Percentiles rank a stretch among this genome's conserved stretches.
phyloP scores from a whole-genome alignment of 148 eudicot genomes.

The Nepenthes mirabilis region DNA sequence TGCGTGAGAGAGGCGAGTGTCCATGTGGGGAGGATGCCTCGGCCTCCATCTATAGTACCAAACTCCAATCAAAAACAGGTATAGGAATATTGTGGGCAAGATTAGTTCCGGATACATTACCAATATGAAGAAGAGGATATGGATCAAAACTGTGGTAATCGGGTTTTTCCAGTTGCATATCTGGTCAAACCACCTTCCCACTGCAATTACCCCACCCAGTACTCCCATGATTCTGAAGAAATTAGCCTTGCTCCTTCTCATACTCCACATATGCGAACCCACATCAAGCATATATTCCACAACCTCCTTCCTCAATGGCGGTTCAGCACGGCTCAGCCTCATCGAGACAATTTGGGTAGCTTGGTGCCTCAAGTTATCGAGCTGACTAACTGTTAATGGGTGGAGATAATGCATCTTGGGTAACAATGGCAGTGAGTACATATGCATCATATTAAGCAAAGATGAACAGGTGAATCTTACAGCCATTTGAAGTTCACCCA shows the following conservation, averaged over 20 bases:
- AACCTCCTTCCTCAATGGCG: constrained; percentile 54
- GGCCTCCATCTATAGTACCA: constrained; percentile 66
- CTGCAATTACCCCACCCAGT: constrained; percentile 32
- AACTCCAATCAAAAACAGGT: constrained; percentile 45
- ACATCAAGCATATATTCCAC: constrained; percentile 58
- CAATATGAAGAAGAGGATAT: constrained; percentile 42
- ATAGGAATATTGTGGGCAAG: constrained; percentile 45
- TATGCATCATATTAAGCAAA: constrained; percentile 54
- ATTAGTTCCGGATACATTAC: constrained; percentile 54
- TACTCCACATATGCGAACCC: constrained; percentile 62
- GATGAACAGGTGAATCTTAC: constrained; percentile 56
- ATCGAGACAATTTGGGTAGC: constrained; percentile 50
- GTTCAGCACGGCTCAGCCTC: constrained; percentile 57
- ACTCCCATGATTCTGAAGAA: constrained; percentile 54
- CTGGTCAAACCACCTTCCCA: constrained; percentile 60
- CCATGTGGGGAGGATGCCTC: constrained; percentile 60
- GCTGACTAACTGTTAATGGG: constrained; percentile 48
- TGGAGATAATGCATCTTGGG: constrained; percentile 52
- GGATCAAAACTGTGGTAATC: constrained; percentile 49
- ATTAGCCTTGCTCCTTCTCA: constrained; percentile 61
- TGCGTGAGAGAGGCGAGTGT: constrained; percentile 47
- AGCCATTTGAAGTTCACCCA: constrained; percentile 56
- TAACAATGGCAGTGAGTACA: constrained; percentile 42
- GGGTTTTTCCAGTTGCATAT: constrained; percentile 58
- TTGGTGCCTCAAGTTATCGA: constrained; percentile 53